Conservation (phyloP, 1,139 yeast genomes). For the Torulaspora pretoriensis region DNA sequence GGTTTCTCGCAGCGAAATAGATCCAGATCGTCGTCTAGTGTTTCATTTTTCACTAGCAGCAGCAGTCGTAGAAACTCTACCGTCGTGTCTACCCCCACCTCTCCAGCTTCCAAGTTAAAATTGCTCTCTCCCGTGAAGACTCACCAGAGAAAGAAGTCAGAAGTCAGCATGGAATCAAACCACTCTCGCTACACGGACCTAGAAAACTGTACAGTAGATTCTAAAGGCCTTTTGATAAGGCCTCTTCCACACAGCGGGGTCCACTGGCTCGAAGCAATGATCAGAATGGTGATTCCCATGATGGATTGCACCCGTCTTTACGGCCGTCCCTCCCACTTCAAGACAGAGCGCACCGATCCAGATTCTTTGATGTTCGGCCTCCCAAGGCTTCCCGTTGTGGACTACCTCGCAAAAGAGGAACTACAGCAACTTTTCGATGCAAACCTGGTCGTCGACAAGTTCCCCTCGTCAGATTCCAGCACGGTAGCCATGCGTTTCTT, state of each 20-base stretch:
- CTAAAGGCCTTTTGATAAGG: conserved; percentile 27
- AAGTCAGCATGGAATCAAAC: conserved; percentile 10
- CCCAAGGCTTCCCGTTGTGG: conserved; percentile 30
- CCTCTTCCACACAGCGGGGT: conserved; percentile 34
- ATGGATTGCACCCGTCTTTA: conserved; percentile 29
- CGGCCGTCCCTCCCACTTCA: conserved; percentile 34
- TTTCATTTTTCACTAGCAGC: conserved; percentile 9
- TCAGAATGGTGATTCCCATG: conserved; percentile 31
- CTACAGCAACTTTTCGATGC: conserved; percentile 7
- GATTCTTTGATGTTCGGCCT: conserved; percentile 32
- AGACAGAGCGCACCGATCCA: conserved; percentile 22
- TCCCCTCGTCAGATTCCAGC: conserved; percentile 9
- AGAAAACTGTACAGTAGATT: conserved; percentile 13
- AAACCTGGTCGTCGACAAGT: conserved; percentile 1
- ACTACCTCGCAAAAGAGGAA: conserved; percentile 26
- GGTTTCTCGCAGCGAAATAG: conserved; percentile 5
- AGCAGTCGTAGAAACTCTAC: conserved; percentile 9
- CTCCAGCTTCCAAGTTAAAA: conserved; percentile 5
- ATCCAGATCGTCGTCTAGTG: conserved; percentile 10
- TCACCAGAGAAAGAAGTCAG: conserved; percentile 12
- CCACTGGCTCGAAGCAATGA: conserved; percentile 29
- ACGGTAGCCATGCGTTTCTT: conserved; percentile 14
- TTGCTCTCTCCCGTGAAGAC: conserved; percentile 10
- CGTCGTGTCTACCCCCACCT: conserved; percentile 3
- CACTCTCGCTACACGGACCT: conserved; percentile 10